These are phyloP conservation scores for Alternaria rosae DNA, from an alignment of 2,329 filamentous ascomycete species.

Conservation along the genomic window DNA sequence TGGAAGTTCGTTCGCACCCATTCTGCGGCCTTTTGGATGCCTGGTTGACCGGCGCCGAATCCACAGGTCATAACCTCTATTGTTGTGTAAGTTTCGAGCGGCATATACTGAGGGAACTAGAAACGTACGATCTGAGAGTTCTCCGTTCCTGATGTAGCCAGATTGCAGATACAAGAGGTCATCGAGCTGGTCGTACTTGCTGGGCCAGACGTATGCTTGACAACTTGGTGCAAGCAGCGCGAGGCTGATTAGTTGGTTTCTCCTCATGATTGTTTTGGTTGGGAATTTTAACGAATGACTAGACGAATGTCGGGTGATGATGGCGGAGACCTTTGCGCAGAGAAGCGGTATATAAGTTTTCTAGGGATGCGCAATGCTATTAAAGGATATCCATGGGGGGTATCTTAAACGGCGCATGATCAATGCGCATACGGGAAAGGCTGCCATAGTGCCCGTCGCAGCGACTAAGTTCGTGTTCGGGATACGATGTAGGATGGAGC, in stretches of 20 bases:
- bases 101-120: not conserved
- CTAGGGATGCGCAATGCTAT: not conserved
- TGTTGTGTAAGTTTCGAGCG: not conserved
- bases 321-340: not conserved
- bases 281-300: not conserved
- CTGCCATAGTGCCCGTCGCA: not conserved
- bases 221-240: constrained; percentile 10
- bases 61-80: constrained; percentile 24
- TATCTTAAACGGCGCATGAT: not conserved
- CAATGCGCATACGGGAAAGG: not conserved
- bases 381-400: not conserved
- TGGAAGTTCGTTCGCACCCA: constrained; percentile 48
- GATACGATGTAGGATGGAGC: not conserved
- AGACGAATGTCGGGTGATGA: not conserved
- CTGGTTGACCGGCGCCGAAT: constrained; percentile 23
- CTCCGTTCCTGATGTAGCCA: constrained; percentile 5
- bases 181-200: constrained; percentile 12
- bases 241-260: not conserved
- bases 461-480: not conserved
- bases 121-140: constrained; percentile 12
- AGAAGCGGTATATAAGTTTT: not conserved
- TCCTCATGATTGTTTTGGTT: not conserved
- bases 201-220: constrained; percentile 19
- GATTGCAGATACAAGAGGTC: constrained; percentile 11
- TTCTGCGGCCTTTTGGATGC: constrained; percentile 34